Evolutionary conservation across 2,329 filamentous ascomycete genomes (phyloP).

Genomic region (Aureobasidium pullulans): DNA sequence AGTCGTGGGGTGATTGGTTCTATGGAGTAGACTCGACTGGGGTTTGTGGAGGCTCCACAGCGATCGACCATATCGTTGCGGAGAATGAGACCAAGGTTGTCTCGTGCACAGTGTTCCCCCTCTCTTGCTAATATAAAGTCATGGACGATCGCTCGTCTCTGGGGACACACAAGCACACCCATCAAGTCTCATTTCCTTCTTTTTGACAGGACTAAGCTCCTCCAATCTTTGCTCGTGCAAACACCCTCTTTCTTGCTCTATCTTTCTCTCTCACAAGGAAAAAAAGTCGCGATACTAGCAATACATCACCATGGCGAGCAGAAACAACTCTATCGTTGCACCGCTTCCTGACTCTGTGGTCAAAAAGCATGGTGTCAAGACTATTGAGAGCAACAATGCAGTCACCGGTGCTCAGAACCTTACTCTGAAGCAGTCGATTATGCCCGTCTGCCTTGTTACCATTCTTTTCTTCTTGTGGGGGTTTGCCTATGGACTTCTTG

Average conservation of each 20-base stretch:
- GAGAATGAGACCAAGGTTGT: background rate
- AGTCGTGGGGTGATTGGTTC: conserved; percentile 4
- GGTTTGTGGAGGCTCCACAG: conserved; percentile 5
- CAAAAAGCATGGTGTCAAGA: conserved; percentile 5
- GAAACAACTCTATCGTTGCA: conserved; percentile 6
- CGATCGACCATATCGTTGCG: conserved; percentile 7
- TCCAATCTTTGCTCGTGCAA: background rate
- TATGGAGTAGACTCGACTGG: background rate
- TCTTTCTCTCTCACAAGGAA: background rate
- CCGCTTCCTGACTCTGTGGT: background rate
- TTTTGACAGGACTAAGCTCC: background rate
- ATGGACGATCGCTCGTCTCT: background rate
- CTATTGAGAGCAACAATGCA: conserved; percentile 10
- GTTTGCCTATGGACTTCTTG: conserved; percentile 51
- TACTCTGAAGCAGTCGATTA: conserved; percentile 59
- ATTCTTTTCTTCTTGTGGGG: conserved; percentile 59
- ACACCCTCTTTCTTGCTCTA: background rate
- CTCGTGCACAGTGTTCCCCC: background rate
- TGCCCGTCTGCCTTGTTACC: conserved; percentile 59
- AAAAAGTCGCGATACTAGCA: background rate
- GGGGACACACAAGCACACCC: background rate
- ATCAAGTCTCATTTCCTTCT: background rate
- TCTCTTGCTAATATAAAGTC: conserved; percentile 7
- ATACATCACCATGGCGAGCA: background rate
- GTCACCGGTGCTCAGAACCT: conserved; percentile 26